These are phyloP conservation scores for Sclerotinia borealis DNA, from an alignment of 2,329 filamentous ascomycete genomes.

Conservation along the genomic window DNA sequence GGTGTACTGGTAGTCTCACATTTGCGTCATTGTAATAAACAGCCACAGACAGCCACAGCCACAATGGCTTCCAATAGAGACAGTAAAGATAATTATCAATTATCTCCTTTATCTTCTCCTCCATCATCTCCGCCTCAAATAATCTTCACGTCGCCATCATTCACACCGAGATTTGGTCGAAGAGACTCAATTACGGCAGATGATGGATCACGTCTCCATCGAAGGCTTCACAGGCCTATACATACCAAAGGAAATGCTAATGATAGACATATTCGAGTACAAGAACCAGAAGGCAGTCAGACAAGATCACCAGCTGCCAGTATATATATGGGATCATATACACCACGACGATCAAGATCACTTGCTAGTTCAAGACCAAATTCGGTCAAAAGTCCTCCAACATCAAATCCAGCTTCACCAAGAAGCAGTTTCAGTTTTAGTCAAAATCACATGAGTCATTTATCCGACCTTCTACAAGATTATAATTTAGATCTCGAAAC, in stretches of 20 bases:
- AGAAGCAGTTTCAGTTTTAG: conserved; percentile 25
- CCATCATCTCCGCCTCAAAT: conserved; percentile 16
- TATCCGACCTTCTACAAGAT: conserved; percentile 31
- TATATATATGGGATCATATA: conserved; percentile 33
- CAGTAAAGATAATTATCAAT: conserved; percentile 11
- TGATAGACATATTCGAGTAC: conserved; percentile 27
- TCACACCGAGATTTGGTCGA: conserved; percentile 1
- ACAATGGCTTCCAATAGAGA: conserved; percentile 20
- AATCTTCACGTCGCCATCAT: conserved; percentile 16
- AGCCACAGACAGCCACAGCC: not conserved
- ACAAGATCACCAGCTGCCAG: conserved; percentile 23
- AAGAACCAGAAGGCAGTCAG: conserved; percentile 19
- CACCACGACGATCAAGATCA: conserved; percentile 24
- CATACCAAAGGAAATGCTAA: conserved; percentile 11
- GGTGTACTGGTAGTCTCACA: too few relatives aligned
- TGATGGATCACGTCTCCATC: conserved; percentile 16
- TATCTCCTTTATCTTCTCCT: not conserved
- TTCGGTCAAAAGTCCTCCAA: conserved; percentile 17
- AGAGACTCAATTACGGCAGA: conserved; percentile 7
- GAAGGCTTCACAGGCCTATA: conserved; percentile 13
- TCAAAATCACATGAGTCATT: conserved; percentile 22
- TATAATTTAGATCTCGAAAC: conserved; percentile 35
- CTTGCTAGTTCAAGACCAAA: conserved; percentile 13
- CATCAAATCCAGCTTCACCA: conserved; percentile 26
- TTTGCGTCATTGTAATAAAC: conserved; percentile 2